Conservation (phyloP, 192 early-diverging fungal species). For the Entomortierella parvispora region DNA sequence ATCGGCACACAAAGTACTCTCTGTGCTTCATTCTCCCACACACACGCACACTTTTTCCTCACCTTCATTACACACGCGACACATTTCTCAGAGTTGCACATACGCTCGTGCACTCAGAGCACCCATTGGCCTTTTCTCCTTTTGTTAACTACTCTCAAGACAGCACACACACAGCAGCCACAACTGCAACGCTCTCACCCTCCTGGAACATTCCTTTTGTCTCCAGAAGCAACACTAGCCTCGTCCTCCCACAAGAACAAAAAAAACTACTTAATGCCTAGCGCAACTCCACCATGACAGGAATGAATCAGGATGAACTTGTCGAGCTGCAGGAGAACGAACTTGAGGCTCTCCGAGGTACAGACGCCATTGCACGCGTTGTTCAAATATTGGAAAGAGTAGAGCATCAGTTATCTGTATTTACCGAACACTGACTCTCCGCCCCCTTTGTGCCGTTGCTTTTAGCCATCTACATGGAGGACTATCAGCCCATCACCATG, state of each 20-base stretch:
- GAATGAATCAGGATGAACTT: slow-evolving; percentile 60
- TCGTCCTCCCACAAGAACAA: not conserved
- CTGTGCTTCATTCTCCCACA: not conserved
- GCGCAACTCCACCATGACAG: slow-evolving; percentile 27
- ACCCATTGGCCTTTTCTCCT: slow-evolving; percentile 15
- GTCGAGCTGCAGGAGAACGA: slow-evolving; percentile 76
- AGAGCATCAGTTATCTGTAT: not conserved
- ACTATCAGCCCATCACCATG: slow-evolving; percentile 56
- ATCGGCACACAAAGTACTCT: not conserved
- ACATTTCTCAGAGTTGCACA: slow-evolving; percentile 23
- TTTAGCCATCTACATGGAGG: slow-evolving; percentile 71
- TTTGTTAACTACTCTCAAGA: not conserved
- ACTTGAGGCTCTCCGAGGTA: slow-evolving; percentile 73
- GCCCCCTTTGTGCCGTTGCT: no score
- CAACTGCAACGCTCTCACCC: not conserved
- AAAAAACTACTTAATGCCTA: not conserved
- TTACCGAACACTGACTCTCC: not conserved
- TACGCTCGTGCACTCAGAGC: slow-evolving; percentile 21
- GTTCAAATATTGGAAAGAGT: not conserved
- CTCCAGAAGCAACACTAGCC: not conserved
- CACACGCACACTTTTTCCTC: not conserved
- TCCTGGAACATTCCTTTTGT: not conserved
- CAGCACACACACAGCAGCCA: not conserved
- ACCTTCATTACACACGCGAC: not conserved
- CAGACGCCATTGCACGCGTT: not conserved